These are phyloP conservation scores for Mitragyna speciosa DNA, from an alignment of 257 asterid genomes.

Conservation along the genomic window DNA sequence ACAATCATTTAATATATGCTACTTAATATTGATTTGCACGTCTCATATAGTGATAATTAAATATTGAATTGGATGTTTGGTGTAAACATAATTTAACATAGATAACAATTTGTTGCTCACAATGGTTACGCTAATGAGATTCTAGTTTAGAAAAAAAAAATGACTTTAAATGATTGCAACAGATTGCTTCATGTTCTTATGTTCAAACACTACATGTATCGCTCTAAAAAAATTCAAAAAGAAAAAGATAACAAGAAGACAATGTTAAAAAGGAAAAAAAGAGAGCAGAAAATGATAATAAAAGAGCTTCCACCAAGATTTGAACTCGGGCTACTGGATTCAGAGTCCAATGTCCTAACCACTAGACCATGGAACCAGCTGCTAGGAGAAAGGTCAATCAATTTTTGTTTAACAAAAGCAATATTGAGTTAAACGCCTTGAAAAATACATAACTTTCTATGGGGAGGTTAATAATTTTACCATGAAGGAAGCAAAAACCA, in stretches of 20 bases:
- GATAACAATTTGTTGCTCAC: too few species aligned
- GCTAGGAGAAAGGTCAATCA: neutral
- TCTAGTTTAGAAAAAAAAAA: neutral
- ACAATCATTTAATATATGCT: neutral
- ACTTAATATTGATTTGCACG: neutral
- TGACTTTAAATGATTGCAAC: neutral
- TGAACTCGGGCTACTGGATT: slow-evolving; percentile 87
- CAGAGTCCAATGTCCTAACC: slow-evolving; percentile 90
- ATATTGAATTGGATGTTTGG: too few species aligned
- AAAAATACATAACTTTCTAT: neutral
- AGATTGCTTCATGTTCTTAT: too few species aligned
- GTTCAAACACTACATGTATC: neutral
- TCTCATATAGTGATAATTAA: too few species aligned
- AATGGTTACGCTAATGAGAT: neutral
- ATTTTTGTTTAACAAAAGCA: neutral
- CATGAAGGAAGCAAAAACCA: neutral
- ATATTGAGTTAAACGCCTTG: neutral
- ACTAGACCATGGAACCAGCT: slow-evolving; percentile 54
- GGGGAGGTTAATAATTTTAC: too few species aligned
- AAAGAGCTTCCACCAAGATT: slow-evolving; percentile 68
- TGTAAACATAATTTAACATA: too few species aligned
- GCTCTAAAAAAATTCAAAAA: neutral
- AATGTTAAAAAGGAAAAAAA: too few species aligned
- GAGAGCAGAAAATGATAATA: neutral
- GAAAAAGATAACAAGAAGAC: too few species aligned